phyloP scores from a whole-genome alignment of 495 filamentous ascomycete genomes.

The Tuber calosporum region DNA sequence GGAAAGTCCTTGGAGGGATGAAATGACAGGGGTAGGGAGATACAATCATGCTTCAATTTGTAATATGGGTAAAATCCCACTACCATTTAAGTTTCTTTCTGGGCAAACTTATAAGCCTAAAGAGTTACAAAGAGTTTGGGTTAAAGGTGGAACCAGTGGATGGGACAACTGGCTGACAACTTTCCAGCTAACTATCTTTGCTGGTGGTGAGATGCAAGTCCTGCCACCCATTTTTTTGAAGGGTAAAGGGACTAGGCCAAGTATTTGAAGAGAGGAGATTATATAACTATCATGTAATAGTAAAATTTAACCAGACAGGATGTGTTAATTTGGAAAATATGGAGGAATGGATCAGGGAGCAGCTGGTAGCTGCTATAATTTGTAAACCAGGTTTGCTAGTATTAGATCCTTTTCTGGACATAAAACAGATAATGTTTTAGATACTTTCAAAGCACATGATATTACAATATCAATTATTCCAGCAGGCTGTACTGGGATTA shows the following conservation, averaged over 20 bases:
- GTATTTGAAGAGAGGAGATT: neutral
- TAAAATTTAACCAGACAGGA: conserved; percentile 5
- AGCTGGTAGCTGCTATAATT: neutral
- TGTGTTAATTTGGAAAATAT: conserved; percentile 1
- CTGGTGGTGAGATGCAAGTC: conserved; percentile 2
- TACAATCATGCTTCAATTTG: neutral
- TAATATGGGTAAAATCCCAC: conserved; percentile 4
- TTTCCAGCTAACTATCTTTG: conserved; percentile 10
- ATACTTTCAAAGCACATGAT: neutral
- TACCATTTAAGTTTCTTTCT: conserved; percentile 8
- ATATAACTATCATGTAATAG: neutral
- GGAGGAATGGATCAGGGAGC: conserved; percentile 3
- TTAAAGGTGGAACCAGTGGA: neutral
- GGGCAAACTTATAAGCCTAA: conserved; percentile 5
- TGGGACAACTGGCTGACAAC: conserved; percentile 11
- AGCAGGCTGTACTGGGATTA: conserved; percentile 2
- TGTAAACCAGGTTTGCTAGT: neutral
- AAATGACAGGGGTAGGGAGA: neutral
- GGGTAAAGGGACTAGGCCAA: neutral
- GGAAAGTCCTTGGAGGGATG: neutral
- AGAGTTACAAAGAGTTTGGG: neutral
- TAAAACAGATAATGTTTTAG: conserved; percentile 2
- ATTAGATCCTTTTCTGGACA: neutral
- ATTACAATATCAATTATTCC: neutral
- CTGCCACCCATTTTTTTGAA: neutral